A percentile compares a stretch with the other conserved stretches of the same genome.
Conservation (phyloP, 148 eudicot genomes). For the Mesembryanthemum crystallinum region DNA sequence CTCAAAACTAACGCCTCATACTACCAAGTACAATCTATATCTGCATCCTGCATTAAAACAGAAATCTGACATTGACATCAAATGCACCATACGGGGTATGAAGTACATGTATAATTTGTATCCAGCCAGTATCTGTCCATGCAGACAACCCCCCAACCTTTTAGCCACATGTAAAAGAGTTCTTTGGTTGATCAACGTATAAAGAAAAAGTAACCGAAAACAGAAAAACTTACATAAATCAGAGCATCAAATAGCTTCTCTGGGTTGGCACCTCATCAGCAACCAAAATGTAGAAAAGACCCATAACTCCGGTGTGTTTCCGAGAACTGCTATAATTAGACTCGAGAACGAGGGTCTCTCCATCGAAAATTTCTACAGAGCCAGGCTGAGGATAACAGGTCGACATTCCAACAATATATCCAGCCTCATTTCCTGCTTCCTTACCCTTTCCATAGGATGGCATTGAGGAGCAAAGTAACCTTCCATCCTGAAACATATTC, state of each 20-base stretch:
- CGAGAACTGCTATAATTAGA: slow-evolving; percentile 65
- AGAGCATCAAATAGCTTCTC: slow-evolving; percentile 3
- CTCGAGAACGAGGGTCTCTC: slow-evolving; percentile 62
- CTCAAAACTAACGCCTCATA: neutral
- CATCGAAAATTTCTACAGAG: slow-evolving; percentile 52
- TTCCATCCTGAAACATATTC: slow-evolving; percentile 54
- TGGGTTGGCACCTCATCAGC: slow-evolving; percentile 46
- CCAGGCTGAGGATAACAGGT: slow-evolving; percentile 82
- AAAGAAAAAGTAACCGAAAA: neutral
- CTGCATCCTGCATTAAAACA: neutral
- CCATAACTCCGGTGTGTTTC: slow-evolving; percentile 89
- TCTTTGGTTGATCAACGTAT: neutral
- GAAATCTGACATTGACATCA: neutral
- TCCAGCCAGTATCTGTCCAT: neutral
- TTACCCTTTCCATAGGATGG: slow-evolving; percentile 70
- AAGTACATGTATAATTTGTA: neutral
- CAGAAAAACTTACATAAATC: slow-evolving; percentile 19
- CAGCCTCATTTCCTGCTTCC: slow-evolving; percentile 79
- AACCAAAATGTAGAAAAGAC: slow-evolving; percentile 76
- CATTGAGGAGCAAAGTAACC: slow-evolving; percentile 62
- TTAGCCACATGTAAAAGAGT: neutral
- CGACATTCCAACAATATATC: slow-evolving; percentile 93
- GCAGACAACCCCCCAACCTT: neutral
- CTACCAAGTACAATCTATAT: neutral
- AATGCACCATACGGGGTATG: neutral